Evolutionary conservation across 1,284 basidiomycete species (phyloP).

Genomic region (Ceratobasidium sp.): DNA sequence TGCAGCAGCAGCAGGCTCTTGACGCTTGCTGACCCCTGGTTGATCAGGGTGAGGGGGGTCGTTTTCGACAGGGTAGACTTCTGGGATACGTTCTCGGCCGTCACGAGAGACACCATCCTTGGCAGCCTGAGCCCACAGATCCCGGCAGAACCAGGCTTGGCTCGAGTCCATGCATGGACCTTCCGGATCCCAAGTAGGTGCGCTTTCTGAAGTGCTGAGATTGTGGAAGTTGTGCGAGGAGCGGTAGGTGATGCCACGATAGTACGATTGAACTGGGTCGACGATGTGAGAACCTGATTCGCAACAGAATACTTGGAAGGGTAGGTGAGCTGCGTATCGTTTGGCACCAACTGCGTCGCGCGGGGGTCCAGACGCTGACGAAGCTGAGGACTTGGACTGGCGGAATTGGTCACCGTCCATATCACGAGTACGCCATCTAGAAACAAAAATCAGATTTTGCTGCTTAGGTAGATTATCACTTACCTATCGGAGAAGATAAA

Average conservation of each 20-base stretch:
- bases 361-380: conserved; percentile 89
- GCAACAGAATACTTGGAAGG: conserved; percentile 97
- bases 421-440: conserved; percentile 92
- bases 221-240: conserved; percentile 83
- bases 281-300: conserved; percentile 95
- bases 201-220: conserved; percentile 60
- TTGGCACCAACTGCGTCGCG: conserved; percentile 81
- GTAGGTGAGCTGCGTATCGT: conserved; percentile 88
- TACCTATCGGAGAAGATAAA: conserved; percentile 97
- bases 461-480: conserved; percentile 47
- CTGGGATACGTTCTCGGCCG: conserved; percentile 48
- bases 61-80: conserved; percentile 38
- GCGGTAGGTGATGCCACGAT: conserved; percentile 85
- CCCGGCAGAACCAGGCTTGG: conserved; percentile 95
- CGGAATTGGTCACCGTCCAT: conserved; percentile 96
- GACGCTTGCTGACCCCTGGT: conserved; percentile 10
- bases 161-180: conserved; percentile 90
- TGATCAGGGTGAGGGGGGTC: conserved; percentile 5
- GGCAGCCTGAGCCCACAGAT: conserved; percentile 89
- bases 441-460: neutral
- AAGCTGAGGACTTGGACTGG: conserved; percentile 90
- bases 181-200: conserved; percentile 72
- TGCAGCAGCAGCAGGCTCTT: conserved; percentile 40
- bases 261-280: conserved; percentile 93
- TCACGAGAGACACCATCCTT: conserved; percentile 69